These are phyloP conservation scores for Lactifluus hygrophoroides DNA, from an alignment of 768 basidiomycete genomes.

Conservation along the genomic window DNA sequence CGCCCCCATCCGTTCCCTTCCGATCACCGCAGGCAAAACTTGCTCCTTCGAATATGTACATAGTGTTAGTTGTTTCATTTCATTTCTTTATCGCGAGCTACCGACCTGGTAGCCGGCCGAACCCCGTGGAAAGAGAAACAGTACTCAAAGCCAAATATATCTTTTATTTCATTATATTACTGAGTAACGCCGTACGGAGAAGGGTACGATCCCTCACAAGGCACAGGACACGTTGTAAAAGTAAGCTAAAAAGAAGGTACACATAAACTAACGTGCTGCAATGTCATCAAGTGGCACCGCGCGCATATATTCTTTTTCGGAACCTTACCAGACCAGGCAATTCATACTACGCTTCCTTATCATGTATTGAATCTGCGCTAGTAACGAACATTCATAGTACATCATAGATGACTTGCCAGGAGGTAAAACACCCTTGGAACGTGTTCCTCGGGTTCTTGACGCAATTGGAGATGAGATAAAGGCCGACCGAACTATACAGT, in stretches of 20 bases:
- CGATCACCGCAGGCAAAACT: slow-evolving; percentile 12
- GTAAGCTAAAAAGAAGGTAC: not conserved
- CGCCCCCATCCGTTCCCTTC: too few species aligned
- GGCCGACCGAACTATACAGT: not conserved
- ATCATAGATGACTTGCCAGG: not conserved
- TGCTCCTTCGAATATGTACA: not conserved
- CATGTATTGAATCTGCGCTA: not conserved
- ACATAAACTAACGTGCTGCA: not conserved
- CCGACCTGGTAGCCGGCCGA: not conserved
- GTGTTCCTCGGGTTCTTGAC: not conserved
- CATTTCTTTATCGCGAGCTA: too few species aligned
- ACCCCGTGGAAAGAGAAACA: not conserved
- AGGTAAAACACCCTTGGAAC: not conserved
- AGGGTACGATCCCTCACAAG: not conserved
- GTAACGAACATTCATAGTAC: not conserved
- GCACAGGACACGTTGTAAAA: not conserved
- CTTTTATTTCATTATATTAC: slow-evolving; percentile 8
- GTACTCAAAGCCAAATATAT: not conserved
- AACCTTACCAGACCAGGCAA: not conserved
- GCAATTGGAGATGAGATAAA: slow-evolving; percentile 9
- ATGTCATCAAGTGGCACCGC: not conserved
- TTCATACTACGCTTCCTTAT: not conserved
- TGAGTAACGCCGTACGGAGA: slow-evolving; percentile 9
- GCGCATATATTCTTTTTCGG: not conserved
- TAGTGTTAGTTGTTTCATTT: too few species aligned